Percentiles rank a stretch among this genome's conserved stretches.
Conservation (phyloP, 768 basidiomycete species). For the Russula sp. region DNA sequence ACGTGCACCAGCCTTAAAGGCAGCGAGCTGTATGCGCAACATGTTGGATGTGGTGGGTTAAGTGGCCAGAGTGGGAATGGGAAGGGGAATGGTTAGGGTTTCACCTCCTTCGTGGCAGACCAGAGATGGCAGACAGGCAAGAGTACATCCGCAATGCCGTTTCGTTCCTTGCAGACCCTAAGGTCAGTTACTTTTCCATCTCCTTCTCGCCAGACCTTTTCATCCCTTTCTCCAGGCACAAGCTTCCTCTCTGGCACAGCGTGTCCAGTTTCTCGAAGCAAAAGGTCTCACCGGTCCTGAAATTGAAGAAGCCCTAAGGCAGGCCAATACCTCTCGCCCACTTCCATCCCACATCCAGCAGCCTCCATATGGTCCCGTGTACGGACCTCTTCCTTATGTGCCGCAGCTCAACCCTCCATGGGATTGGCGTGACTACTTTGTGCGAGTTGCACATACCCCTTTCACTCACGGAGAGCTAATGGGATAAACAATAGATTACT, state of each 20-base stretch:
- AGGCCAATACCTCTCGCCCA: constrained; percentile 40
- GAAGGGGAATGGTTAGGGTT: too few species aligned
- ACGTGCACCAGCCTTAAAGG: constrained; percentile 25
- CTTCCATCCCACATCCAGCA: constrained; percentile 27
- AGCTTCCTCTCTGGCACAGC: constrained; percentile 74
- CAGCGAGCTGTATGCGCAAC: constrained; percentile 26
- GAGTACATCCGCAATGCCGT: constrained; percentile 82
- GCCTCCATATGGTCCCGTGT: constrained; percentile 42
- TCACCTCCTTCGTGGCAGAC: not conserved
- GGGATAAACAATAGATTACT: constrained; percentile 63
- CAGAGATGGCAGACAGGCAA: constrained; percentile 65
- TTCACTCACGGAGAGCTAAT: constrained; percentile 27
- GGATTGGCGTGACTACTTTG: constrained; percentile 99
- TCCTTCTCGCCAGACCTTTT: not conserved
- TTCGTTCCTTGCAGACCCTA: constrained; percentile 77
- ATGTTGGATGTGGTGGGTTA: constrained; percentile 8
- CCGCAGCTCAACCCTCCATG: constrained; percentile 52
- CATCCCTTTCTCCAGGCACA: constrained; percentile 52
- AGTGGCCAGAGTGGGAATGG: not conserved
- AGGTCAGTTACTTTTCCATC: constrained; percentile 45
- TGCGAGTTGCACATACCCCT: constrained; percentile 41
- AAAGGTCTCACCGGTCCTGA: constrained; percentile 84
- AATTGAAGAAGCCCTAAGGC: constrained; percentile 81
- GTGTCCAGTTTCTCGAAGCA: constrained; percentile 88
- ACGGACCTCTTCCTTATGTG: constrained; percentile 45